A percentile compares a stretch with the other conserved stretches of the same genome.
Conservation (phyloP, 1,284 basidiomycete species). For the Kalmanozyma brasiliensis region DNA sequence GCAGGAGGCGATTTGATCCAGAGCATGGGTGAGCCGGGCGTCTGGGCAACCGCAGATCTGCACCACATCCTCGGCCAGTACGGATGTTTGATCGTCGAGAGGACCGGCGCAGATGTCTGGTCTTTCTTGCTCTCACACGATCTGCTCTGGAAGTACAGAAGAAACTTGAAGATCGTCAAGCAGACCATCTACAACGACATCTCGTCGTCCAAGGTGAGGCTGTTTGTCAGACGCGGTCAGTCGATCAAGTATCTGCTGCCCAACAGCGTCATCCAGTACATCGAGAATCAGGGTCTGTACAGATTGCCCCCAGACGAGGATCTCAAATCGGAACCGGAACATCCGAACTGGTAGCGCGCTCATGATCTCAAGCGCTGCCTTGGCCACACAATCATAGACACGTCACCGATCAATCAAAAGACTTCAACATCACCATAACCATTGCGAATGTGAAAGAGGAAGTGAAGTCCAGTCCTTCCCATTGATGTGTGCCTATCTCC, state of each 20-base stretch:
- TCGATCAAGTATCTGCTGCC: slow-evolving; percentile 93
- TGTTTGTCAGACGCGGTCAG: slow-evolving; percentile 91
- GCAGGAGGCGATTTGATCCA: slow-evolving; percentile 97
- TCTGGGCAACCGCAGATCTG: slow-evolving; percentile 95
- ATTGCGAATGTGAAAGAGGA: too few species aligned
- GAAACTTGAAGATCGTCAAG: slow-evolving; percentile 85
- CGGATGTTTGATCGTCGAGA: slow-evolving; percentile 93
- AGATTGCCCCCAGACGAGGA: slow-evolving; percentile 43
- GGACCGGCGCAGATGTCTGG: slow-evolving; percentile 89
- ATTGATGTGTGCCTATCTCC: not conserved
- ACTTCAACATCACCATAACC: not conserved
- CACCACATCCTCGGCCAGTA: slow-evolving; percentile 95
- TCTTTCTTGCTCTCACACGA: slow-evolving; percentile 73
- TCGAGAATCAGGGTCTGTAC: slow-evolving; percentile 78
- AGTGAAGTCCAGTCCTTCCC: too few species aligned
- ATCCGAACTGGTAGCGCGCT: slow-evolving; percentile 38
- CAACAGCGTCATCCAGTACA: slow-evolving; percentile 91
- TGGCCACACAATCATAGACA: not conserved
- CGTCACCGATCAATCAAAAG: slow-evolving; percentile 1
- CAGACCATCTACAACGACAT: slow-evolving; percentile 99
- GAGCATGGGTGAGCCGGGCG: slow-evolving; percentile 98
- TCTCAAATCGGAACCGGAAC: slow-evolving; percentile 24
- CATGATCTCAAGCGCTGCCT: too few species aligned
- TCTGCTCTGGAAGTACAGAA: slow-evolving; percentile 72
- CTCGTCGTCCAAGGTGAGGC: slow-evolving; percentile 71